Evolutionary conservation across 129 eudicot genomes (phyloP).

Genomic region (Silybum marianum): DNA sequence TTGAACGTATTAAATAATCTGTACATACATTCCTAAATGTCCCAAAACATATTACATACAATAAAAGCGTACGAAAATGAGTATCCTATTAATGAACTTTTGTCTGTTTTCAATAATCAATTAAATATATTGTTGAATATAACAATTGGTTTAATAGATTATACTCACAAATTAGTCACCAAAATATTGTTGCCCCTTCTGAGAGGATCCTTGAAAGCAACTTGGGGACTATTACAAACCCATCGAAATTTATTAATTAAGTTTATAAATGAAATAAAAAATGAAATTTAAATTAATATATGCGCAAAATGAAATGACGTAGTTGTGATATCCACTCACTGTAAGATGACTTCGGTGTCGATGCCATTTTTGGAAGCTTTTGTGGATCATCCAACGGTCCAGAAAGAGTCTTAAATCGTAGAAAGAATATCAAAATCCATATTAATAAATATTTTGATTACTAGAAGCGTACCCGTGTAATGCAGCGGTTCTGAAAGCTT

Average conservation of each 20-base stretch:
- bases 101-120: no score
- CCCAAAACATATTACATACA: no score
- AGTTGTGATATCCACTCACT: constrained; percentile 36
- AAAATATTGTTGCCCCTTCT: constrained; percentile 83
- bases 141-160: background rate
- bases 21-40: no score
- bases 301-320: background rate
- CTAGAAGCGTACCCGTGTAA: no score
- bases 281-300: background rate
- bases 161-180: constrained; percentile 42
- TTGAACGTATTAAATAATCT: no score
- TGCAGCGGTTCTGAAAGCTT: no score
- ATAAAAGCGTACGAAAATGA: background rate
- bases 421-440: background rate
- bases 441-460: no score
- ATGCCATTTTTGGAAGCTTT: constrained; percentile 87
- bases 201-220: constrained; percentile 86
- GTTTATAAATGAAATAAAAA: background rate
- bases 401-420: constrained; percentile 54
- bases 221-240: constrained; percentile 65
- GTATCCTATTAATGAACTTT: background rate
- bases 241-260: background rate
- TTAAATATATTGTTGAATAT: no score
- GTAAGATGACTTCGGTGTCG: constrained; percentile 82
- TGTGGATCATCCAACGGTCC: constrained; percentile 54